Conservation (phyloP, 257 asterid species). For the Solanum chilense region DNA sequence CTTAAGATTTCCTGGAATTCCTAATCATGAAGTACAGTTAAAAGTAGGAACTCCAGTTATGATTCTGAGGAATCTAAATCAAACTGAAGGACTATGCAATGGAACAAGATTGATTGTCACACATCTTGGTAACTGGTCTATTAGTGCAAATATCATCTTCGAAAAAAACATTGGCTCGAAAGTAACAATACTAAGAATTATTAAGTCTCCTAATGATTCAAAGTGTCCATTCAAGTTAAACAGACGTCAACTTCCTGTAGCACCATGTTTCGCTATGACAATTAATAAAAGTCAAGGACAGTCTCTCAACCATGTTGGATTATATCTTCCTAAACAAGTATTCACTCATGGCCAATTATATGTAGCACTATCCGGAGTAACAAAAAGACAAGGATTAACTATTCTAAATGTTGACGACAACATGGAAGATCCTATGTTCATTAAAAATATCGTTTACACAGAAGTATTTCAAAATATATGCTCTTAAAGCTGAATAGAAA, state of each 20-base stretch:
- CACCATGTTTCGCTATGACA: neutral
- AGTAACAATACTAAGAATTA: neutral
- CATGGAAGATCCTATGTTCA: too few relatives aligned
- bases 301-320: neutral
- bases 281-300: neutral
- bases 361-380: too few relatives aligned
- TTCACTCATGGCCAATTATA: neutral
- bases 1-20: neutral
- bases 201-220: neutral
- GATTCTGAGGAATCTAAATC: neutral
- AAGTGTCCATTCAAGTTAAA: neutral
- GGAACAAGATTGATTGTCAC: neutral
- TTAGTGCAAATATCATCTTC: neutral
- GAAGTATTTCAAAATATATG: too few relatives aligned
- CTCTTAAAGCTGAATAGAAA: too few relatives aligned
- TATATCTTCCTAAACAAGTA: neutral
- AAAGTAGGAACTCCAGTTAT: neutral
- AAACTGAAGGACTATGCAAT: neutral
- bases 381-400: too few relatives aligned
- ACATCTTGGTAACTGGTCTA: neutral
- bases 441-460: too few relatives aligned
- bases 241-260: neutral
- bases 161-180: too few relatives aligned
- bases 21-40: neutral
- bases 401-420: too few relatives aligned